Conservation (phyloP, 2,329 filamentous ascomycete genomes). For the Rhynchosporium agropyri region DNA sequence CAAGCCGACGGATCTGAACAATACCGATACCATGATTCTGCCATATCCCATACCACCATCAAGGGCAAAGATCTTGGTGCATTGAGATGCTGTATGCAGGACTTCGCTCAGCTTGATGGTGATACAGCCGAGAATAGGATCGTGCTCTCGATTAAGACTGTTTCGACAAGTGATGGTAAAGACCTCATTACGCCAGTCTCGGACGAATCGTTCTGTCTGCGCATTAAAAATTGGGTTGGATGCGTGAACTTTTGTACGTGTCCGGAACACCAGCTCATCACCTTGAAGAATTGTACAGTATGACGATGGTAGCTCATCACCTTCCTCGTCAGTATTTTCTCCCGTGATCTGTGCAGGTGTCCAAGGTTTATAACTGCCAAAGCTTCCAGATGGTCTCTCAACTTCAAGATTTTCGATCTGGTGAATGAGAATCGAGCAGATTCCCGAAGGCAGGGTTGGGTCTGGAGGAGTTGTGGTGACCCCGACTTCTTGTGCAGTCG, state of each 20-base stretch:
- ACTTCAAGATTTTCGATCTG: constrained; percentile 30
- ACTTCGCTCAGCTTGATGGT: constrained; percentile 31
- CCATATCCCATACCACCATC: constrained; percentile 32
- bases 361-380: constrained; percentile 30
- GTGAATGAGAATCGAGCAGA: constrained; percentile 31
- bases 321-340: constrained; percentile 31
- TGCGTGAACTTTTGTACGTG: constrained; percentile 30
- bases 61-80: constrained; percentile 26
- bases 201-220: constrained; percentile 29
- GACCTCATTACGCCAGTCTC: constrained; percentile 29
- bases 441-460: constrained; percentile 29
- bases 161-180: constrained; percentile 29
- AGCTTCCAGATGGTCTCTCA: constrained; percentile 26
- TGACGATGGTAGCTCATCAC: constrained; percentile 28
- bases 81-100: constrained; percentile 28
- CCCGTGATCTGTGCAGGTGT: constrained; percentile 30
- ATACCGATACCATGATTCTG: constrained; percentile 27
- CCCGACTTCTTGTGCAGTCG: constrained; percentile 27
- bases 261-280: constrained; percentile 31
- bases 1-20: constrained; percentile 30
- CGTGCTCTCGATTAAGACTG: constrained; percentile 29
- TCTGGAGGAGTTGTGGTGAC: constrained; percentile 31
- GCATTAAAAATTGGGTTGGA: constrained; percentile 32
- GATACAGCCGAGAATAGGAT: constrained; percentile 28
- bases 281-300: constrained; percentile 31